Base-by-base conservation (phyloP, 768 basidiomycete genomes). In the Mycena latifolia region DNA sequence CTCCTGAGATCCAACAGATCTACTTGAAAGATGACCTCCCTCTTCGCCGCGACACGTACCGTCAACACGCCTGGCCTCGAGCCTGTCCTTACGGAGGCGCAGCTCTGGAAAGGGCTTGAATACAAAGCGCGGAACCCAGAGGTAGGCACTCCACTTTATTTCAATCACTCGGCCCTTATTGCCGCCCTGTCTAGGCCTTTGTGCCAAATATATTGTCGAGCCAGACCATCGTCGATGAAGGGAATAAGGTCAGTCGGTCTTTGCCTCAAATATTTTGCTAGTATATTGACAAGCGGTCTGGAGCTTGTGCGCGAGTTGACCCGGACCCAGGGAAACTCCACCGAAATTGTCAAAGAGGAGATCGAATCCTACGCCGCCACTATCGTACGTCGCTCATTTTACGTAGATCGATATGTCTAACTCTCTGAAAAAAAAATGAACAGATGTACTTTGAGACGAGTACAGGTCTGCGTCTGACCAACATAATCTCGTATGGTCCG, bases 51-150 rank as follows among this genome's bases (percentile, higher is more conserved):
- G 22, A 68, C 66, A 14, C 66, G 66, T 17, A 56, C 57, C 25
- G 66, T 68, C 25, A 68, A 68, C 33, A 62, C 67, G 1, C 58
- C 67, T 11, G 67, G 67, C 18, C 58, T 18, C 17, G 58, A 61
- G 39, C 67, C 67, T 2, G 47, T 61, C 22, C 39, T 68, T 22
- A 68, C 67, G 5, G 67, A 68, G 54, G 67, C 55, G 20, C 67
- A 68, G 31, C 53, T 68, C n/a, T 68, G 67, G 67, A 68, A 68
- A 35, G 67, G 18, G 1, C 63, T 68, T 18, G 67, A 68, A 39
- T 60, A 52, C 24, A 68, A 64, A 56, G 62, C 58, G 37, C 62
- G 58, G 12, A 64, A 68, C 17, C 67, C 67, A 0, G 18, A 15
- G 2, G 67, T 64, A 5, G 17, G 58, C 52, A 3, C 12, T 22